Evolutionary conservation across 2,329 filamentous ascomycete species (phyloP).

Genomic region (Helotiales sp.): DNA sequence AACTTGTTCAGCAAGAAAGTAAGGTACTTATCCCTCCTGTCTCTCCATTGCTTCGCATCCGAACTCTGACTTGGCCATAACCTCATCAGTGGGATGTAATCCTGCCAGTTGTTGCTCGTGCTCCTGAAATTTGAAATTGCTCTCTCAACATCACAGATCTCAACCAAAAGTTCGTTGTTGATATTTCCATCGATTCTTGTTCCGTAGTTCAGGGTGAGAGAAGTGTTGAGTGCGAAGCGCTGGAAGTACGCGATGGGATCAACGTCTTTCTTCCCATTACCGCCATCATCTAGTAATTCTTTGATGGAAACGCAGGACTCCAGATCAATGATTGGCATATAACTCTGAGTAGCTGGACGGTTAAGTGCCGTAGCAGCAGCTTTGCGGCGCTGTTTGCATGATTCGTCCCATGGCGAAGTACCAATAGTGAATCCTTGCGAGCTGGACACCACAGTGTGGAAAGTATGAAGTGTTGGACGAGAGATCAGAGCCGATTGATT

Average conservation of each 20-base stretch:
- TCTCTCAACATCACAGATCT: slow-evolving; percentile 77
- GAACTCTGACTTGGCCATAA: slow-evolving; percentile 65
- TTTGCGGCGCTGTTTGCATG: slow-evolving; percentile 76
- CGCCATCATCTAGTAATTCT: slow-evolving; percentile 70
- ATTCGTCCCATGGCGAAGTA: slow-evolving; percentile 83
- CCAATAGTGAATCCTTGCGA: slow-evolving; percentile 84
- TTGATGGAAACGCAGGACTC: slow-evolving; percentile 74
- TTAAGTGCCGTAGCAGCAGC: slow-evolving; percentile 81
- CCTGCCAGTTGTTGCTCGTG: slow-evolving; percentile 84
- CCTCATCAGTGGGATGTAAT: slow-evolving; percentile 79
- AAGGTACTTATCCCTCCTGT: slow-evolving; percentile 71
- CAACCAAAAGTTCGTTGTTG: slow-evolving; percentile 68
- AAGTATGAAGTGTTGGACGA: slow-evolving; percentile 78
- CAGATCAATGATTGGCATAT: slow-evolving; percentile 82
- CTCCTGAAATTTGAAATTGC: slow-evolving; percentile 77
- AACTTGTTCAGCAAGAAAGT: slow-evolving; percentile 62
- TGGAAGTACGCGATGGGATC: slow-evolving; percentile 77
- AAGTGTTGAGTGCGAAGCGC: slow-evolving; percentile 77
- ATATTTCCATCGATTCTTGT: slow-evolving; percentile 74
- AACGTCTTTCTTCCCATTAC: slow-evolving; percentile 65
- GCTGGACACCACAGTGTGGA: slow-evolving; percentile 77
- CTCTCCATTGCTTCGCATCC: slow-evolving; percentile 67
- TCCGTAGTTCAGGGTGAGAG: slow-evolving; percentile 79
- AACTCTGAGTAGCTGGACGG: slow-evolving; percentile 74
- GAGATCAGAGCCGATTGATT: slow-evolving; percentile 80